These are phyloP conservation scores for Tubosaeta brunneosetosa DNA, from an alignment of 768 basidiomycete genomes.

Conservation along the genomic window DNA sequence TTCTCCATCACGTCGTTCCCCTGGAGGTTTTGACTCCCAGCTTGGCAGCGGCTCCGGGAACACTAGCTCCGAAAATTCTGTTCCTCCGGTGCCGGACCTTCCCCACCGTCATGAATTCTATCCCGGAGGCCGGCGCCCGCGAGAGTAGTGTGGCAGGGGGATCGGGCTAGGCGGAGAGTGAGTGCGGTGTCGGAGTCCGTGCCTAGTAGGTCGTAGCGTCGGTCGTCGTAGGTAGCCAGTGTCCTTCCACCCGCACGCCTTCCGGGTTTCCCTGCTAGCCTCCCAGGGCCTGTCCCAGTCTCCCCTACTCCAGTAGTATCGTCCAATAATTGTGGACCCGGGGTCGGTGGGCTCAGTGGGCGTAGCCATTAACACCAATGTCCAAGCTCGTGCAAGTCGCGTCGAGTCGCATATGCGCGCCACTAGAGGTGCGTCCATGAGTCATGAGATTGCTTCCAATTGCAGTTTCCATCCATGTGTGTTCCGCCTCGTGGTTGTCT, in stretches of 20 bases:
- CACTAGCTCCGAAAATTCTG: constrained; percentile 12
- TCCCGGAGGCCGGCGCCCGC: constrained; percentile 39
- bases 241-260: too few species aligned
- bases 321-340: too few species aligned
- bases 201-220: too few species aligned
- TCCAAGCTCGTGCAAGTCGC: constrained; percentile 53
- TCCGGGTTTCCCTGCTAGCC: too few species aligned
- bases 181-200: too few species aligned
- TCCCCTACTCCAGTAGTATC: too few species aligned
- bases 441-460: constrained; percentile 18
- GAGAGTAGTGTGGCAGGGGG: too few species aligned
- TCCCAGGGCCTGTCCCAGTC: too few species aligned
- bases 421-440: constrained; percentile 65
- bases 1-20: constrained; percentile 72
- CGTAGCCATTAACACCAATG: constrained; percentile 39
- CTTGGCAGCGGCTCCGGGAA: constrained; percentile 48
- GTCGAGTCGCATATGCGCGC: constrained; percentile 83
- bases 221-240: too few species aligned
- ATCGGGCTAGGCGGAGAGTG: too few species aligned
- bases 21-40: constrained; percentile 63
- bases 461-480: too few species aligned
- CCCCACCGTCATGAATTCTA: constrained; percentile 49
- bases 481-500: constrained; percentile 8
- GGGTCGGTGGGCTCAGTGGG: constrained; percentile 62
- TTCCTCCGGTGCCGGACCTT: constrained; percentile 79